Conservation (phyloP, 139 green algal genomes). For the Klebsormidium nitens region DNA sequence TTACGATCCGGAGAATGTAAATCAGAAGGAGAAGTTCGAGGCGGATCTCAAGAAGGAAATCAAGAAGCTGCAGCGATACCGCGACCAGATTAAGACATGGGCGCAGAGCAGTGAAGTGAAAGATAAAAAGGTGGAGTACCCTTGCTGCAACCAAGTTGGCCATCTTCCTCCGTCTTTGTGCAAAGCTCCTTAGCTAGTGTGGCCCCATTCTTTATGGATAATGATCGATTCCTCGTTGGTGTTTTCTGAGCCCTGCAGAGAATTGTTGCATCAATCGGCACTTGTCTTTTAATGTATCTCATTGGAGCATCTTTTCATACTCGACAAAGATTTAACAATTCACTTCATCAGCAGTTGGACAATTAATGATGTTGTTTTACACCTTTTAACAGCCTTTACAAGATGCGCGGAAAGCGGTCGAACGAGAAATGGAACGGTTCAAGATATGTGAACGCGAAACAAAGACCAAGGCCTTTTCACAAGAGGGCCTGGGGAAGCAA, state of each 20-base stretch:
- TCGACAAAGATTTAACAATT: too few species aligned
- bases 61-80: constrained; percentile 97
- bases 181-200: constrained; percentile 48
- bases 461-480: constrained; percentile 93
- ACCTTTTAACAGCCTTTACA: constrained; percentile 51
- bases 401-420: constrained; percentile 82
- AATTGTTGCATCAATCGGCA: too few species aligned
- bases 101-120: constrained; percentile 84
- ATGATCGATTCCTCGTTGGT: too few species aligned
- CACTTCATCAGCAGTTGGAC: too few species aligned
- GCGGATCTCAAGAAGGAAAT: constrained; percentile 98
- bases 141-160: too few species aligned
- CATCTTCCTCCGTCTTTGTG: too few species aligned
- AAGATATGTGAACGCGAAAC: constrained; percentile 92
- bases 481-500: constrained; percentile 67
- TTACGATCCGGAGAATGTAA: constrained; percentile 83
- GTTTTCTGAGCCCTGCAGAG: too few species aligned
- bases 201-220: too few species aligned
- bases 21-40: constrained; percentile 95
- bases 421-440: constrained; percentile 97
- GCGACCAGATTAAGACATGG: constrained; percentile 98
- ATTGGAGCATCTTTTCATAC: too few species aligned
- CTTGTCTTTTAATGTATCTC: too few species aligned
- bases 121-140: constrained; percentile 85
- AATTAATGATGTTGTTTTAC: too few species aligned